These are phyloP conservation scores for Aspergillus sp. DNA, from an alignment of 2,329 filamentous ascomycete genomes.

Conservation along the genomic window DNA sequence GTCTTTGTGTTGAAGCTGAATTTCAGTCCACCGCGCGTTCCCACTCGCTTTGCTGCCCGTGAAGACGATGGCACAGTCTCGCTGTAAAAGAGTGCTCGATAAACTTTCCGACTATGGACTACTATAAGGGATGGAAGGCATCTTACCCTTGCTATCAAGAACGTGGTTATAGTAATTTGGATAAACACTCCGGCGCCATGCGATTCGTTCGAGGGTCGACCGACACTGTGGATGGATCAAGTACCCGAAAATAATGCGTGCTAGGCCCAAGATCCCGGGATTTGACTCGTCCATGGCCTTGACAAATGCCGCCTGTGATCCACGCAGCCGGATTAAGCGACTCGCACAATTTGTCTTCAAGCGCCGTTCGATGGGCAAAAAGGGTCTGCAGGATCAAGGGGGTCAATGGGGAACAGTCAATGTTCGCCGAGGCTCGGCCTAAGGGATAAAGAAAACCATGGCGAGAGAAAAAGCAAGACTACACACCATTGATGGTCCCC, in stretches of 20 bases:
- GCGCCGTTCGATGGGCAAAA: background rate
- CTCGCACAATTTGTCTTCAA: background rate
- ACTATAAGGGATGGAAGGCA: background rate
- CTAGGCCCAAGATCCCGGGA: background rate
- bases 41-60: background rate
- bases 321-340: background rate
- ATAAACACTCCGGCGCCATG: background rate
- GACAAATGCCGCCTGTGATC: background rate
- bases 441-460: background rate
- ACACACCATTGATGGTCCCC: background rate
- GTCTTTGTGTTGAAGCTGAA: background rate
- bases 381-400: background rate
- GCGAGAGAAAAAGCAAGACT: conserved; percentile 1
- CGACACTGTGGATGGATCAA: background rate
- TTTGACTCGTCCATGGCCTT: background rate
- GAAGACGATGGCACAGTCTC: background rate
- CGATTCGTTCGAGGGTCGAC: background rate
- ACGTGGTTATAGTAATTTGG: background rate
- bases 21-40: background rate
- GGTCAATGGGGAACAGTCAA: background rate
- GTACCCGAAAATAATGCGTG: background rate
- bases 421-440: background rate
- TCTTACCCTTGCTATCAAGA: background rate
- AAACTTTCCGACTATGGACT: background rate
- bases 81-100: background rate